phyloP scores from a whole-genome alignment of 2,329 filamentous ascomycete species.

The Cercospora beticola region DNA sequence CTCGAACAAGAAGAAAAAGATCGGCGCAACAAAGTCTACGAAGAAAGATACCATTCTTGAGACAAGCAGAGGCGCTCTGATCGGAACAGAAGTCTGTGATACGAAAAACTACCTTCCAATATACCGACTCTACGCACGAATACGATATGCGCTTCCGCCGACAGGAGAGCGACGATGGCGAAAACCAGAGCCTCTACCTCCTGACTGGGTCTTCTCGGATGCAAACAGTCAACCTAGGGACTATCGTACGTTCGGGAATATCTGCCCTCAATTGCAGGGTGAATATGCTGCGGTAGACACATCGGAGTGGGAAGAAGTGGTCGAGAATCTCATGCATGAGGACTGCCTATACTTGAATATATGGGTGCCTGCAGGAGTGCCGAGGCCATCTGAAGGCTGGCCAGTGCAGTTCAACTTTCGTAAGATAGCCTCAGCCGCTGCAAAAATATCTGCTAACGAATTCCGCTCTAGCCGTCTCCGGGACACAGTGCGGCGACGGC shows the following conservation, averaged over 20 bases:
- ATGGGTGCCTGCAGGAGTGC: constrained; percentile 23
- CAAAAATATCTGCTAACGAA: background rate
- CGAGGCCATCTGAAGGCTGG: constrained; percentile 18
- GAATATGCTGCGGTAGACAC: constrained; percentile 10
- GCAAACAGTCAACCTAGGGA: constrained; percentile 21
- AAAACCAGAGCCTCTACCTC: constrained; percentile 22
- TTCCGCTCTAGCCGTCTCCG: constrained; percentile 5
- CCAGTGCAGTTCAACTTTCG: constrained; percentile 24
- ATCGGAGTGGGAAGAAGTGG: constrained; percentile 14
- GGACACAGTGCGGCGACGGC: constrained; percentile 15
- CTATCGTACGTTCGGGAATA: constrained; percentile 20
- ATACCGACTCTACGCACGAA: constrained; percentile 20
- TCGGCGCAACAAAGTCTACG: constrained; percentile 16
- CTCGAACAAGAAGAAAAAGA: constrained; percentile 8
- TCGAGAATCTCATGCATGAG: constrained; percentile 19
- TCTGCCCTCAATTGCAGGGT: constrained; percentile 20
- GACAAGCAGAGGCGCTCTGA: constrained; percentile 21
- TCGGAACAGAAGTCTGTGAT: constrained; percentile 21
- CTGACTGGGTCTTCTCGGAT: constrained; percentile 25
- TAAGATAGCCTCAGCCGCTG: background rate
- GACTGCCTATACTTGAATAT: constrained; percentile 26
- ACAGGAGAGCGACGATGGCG: constrained; percentile 21
- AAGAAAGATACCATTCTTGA: constrained; percentile 15
- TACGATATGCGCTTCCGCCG: constrained; percentile 24
- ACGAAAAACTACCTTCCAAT: constrained; percentile 16